Base-by-base conservation (phyloP, 768 basidiomycete genomes). In the Hirschioporus abietinus region DNA sequence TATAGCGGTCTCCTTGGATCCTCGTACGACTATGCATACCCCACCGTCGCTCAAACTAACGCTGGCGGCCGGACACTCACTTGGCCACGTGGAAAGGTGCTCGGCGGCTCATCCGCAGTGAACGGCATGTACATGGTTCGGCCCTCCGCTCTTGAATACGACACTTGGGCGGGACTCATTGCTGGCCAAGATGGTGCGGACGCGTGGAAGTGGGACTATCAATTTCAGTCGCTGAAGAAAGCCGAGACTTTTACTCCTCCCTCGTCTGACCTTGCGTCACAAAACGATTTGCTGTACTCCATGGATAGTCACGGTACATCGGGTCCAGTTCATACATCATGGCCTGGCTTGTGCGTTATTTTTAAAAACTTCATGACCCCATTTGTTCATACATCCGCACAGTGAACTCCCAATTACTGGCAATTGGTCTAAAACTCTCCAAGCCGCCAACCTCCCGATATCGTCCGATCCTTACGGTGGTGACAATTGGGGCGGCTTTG, bases 61-160 rank as follows among this genome's bases (percentile, higher is more conserved):
- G 78, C 81, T 24, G 75, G 72, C 35, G 79, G 80, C 65, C 79
- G 86, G 27, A 71, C 69, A 0, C 67, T 88, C 58, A 66, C 77
- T 2, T 89, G 88, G 85, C 85, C 88, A 5, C 80, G 86, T 35
- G 90, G 90, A 35, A 88, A 86, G 74, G 84, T 87, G 63, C 79
- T 92, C 25, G 89, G 90, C 64, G 89, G 90, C 7, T 88, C 85
- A 0, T 81, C 86, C 34, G 87, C 89, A 9, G 79, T 90, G 64
- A 92, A 92, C 74, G 88, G 87, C 62, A 81, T 90, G 80, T 90
- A 88, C 77, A 77, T 83, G 69, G 81, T 88, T 62, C 82, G 86
- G 10, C 86, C 87, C 7, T 80, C 83, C 26, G 70, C 75, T 64
- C 66, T 77, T 62, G 85, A 86, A 70, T 69, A 85, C 66, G 78